Conservation (phyloP, 331 rosid species). For the Malus hybrid region DNA sequence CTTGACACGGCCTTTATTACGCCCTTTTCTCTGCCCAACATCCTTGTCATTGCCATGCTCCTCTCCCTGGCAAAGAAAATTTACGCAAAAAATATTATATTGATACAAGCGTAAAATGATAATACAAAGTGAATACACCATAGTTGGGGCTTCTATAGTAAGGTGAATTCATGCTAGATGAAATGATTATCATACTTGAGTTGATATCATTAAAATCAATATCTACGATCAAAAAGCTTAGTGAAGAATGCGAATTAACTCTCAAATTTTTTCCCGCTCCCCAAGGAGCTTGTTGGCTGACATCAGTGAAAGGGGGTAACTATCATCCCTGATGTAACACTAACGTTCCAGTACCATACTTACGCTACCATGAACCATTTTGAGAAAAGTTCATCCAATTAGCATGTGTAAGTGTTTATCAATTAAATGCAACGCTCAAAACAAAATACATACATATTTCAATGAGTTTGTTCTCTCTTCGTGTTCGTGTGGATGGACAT, state of each 20-base stretch:
- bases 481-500: slow-evolving; percentile 46
- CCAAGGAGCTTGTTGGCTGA: neutral
- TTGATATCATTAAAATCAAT: neutral
- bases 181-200: neutral
- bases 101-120: neutral
- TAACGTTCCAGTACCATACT: neutral
- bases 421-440: neutral
- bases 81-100: neutral
- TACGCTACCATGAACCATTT: neutral
- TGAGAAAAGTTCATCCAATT: neutral
- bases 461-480: slow-evolving; percentile 26
- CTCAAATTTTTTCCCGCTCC: neutral
- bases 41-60: slow-evolving; percentile 72
- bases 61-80: slow-evolving; percentile 49
- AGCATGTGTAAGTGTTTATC: neutral
- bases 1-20: slow-evolving; percentile 59
- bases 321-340: neutral
- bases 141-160: neutral
- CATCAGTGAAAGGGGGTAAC: neutral
- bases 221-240: neutral
- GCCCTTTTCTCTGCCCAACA: slow-evolving; percentile 69
- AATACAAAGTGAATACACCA: neutral
- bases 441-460: neutral
- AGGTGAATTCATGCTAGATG: neutral
- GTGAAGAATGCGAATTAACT: neutral